Evolutionary conservation across 306 rosid species (phyloP).

Genomic region (Pueraria montana): DNA sequence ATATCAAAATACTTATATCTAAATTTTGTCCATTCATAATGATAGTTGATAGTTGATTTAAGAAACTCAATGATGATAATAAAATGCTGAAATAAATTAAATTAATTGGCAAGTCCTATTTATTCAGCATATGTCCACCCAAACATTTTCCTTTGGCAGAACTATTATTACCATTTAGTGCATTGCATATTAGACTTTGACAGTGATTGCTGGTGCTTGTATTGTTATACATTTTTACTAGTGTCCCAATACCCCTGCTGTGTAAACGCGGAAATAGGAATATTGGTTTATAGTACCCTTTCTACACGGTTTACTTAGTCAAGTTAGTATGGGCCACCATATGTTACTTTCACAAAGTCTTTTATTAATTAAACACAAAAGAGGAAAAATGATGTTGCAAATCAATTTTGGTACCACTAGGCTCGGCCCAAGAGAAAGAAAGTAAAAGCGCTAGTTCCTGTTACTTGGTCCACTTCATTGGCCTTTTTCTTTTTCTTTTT

Average conservation of each 20-base stretch:
- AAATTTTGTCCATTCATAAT: background rate
- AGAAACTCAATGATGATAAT: background rate
- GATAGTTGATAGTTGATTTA: background rate
- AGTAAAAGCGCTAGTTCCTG: constrained; percentile 32
- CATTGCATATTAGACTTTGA: background rate
- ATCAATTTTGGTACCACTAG: constrained; percentile 43
- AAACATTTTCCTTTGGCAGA: background rate
- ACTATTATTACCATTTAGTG: background rate
- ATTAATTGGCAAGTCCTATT: background rate
- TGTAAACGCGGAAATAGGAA: background rate
- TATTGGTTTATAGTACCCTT: constrained; percentile 4
- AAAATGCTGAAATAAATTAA: background rate
- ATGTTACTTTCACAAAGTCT: constrained; percentile 34
- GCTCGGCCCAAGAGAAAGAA: constrained; percentile 30
- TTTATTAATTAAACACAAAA: constrained; percentile 1
- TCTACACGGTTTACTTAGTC: constrained; percentile 31
- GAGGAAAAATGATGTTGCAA: constrained; percentile 1
- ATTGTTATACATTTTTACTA: background rate
- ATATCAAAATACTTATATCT: too few relatives aligned
- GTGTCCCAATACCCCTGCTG: background rate
- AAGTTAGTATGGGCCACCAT: background rate
- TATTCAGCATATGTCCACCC: background rate
- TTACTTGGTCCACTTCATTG: constrained; percentile 35
- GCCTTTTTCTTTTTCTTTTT: constrained; percentile 48
- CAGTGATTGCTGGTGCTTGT: constrained; percentile 9